A percentile compares a stretch with the other conserved stretches of the same genome.
phyloP scores from a whole-genome alignment of 305 asterid genomes.

The Fraxinus dipetala region DNA sequence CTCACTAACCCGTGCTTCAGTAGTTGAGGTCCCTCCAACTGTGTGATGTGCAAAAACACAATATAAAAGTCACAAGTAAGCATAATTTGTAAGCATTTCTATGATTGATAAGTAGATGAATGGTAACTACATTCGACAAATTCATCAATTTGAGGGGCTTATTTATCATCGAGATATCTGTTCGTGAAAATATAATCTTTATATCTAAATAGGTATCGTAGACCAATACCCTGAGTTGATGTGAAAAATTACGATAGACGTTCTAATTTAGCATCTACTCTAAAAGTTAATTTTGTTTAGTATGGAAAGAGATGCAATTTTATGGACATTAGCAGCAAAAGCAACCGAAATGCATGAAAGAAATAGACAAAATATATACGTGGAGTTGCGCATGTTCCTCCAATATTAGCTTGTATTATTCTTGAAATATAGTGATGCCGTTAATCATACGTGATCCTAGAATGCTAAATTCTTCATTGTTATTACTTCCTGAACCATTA shows the following conservation, averaged over 20 bases:
- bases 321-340: neutral
- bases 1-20: too few species aligned
- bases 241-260: neutral
- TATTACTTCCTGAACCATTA: conserved; percentile 68
- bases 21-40: too few species aligned
- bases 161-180: neutral
- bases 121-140: neutral
- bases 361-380: conserved; percentile 44
- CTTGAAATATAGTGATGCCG: conserved; percentile 87
- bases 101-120: neutral
- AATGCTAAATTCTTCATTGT: conserved; percentile 62
- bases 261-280: neutral
- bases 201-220: neutral
- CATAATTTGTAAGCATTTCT: neutral
- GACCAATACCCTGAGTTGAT: neutral
- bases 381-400: conserved; percentile 77
- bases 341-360: neutral
- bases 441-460: conserved; percentile 72
- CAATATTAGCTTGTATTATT: conserved; percentile 74
- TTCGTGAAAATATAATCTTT: neutral
- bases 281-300: neutral
- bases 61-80: too few species aligned
- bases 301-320: neutral
- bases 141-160: neutral
- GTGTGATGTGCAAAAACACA: too few species aligned